phyloP scores from a whole-genome alignment of 208 protist species.

The Trypanosoma mega region DNA sequence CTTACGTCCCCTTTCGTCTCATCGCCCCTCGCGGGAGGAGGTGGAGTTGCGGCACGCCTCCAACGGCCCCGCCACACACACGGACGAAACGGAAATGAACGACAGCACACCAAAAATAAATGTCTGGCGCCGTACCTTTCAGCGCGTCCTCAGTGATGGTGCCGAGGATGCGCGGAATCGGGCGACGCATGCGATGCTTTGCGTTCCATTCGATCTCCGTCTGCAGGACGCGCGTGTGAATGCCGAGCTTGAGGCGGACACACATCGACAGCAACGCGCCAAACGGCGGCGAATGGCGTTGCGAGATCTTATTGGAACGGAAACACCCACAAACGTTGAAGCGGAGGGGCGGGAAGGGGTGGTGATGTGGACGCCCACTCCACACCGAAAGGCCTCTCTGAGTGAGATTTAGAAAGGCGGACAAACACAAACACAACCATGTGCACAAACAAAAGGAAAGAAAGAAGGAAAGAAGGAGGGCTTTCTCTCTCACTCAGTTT shows the following conservation, averaged over 20 bases:
- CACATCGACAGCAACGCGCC: neutral
- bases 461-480: slow-evolving; percentile 2
- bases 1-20: too few relatives aligned
- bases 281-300: neutral
- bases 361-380: too few relatives aligned
- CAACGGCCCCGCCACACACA: neutral
- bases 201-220: neutral
- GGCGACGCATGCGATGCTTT: neutral
- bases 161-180: neutral
- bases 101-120: neutral
- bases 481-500: neutral
- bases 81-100: neutral
- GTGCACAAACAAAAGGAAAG: too few relatives aligned
- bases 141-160: neutral
- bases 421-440: too few relatives aligned
- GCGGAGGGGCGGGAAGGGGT: neutral
- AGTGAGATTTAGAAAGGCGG: too few relatives aligned
- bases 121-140: neutral
- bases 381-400: too few relatives aligned
- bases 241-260: neutral
- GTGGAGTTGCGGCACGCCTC: too few relatives aligned
- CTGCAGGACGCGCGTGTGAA: neutral
- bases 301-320: neutral
- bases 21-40: too few relatives aligned
- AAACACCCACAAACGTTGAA: neutral